These are phyloP conservation scores for Diaporthe destruens DNA, from an alignment of 2,329 filamentous ascomycete species.

Conservation along the genomic window DNA sequence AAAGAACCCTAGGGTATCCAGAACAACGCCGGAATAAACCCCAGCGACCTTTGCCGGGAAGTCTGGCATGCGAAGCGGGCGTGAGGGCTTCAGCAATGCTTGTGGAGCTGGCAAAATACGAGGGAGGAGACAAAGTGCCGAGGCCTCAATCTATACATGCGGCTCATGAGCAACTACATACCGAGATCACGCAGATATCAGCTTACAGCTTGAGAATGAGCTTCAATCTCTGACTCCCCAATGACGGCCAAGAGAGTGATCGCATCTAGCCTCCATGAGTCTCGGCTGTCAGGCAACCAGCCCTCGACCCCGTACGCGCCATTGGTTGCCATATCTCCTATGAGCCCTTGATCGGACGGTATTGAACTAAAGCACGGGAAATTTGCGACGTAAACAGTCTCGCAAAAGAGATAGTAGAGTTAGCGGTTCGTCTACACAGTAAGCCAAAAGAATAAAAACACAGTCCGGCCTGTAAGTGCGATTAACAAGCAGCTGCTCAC, in stretches of 20 bases:
- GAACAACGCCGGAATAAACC: slow-evolving; percentile 66
- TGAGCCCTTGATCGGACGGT: not conserved
- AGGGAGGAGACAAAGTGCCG: slow-evolving; percentile 67
- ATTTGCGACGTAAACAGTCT: no score
- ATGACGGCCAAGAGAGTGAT: slow-evolving; percentile 73
- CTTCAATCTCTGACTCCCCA: slow-evolving; percentile 69
- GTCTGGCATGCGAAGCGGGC: slow-evolving; percentile 68
- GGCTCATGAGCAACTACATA: not conserved
- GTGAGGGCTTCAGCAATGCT: slow-evolving; percentile 67
- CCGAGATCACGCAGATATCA: slow-evolving; percentile 39
- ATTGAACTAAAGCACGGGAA: not conserved
- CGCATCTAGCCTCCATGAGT: slow-evolving; percentile 68
- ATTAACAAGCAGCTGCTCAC: not conserved
- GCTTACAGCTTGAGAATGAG: slow-evolving; percentile 70
- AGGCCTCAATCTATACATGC: slow-evolving; percentile 49
- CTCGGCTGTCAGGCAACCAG: slow-evolving; percentile 14
- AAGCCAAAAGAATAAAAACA: fast-evolving
- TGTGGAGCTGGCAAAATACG: slow-evolving; percentile 73
- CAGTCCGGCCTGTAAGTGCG: not conserved
- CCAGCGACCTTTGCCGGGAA: slow-evolving; percentile 67
- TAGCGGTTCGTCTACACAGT: no score
- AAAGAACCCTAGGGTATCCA: slow-evolving; percentile 71
- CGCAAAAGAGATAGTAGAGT: not conserved
- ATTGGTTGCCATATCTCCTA: not conserved
- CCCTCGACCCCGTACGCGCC: slow-evolving; percentile 6